These are phyloP conservation scores for Pezicula neosporulosa DNA, from an alignment of 2,329 filamentous ascomycete species.

Conservation along the genomic window DNA sequence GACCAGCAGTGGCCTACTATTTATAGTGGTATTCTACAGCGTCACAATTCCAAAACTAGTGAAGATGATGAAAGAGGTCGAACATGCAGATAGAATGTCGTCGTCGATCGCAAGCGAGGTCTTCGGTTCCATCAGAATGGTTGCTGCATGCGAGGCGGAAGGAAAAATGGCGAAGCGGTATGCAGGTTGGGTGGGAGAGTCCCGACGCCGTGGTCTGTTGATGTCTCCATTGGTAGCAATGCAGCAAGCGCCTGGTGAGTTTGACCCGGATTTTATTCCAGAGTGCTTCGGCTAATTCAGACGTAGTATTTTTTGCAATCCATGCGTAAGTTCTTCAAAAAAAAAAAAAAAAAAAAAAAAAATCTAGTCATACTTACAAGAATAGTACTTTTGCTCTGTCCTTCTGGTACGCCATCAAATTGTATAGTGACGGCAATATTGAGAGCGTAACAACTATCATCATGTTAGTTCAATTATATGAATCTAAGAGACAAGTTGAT, in stretches of 20 bases:
- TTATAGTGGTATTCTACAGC: slow-evolving; percentile 45
- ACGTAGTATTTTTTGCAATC: slow-evolving; percentile 30
- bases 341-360: too few species aligned
- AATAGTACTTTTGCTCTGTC: slow-evolving; percentile 48
- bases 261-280: background rate
- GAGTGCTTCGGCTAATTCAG: background rate
- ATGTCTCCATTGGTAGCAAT: slow-evolving; percentile 46
- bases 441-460: slow-evolving; percentile 49
- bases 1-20: slow-evolving; percentile 50
- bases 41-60: slow-evolving; percentile 50
- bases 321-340: slow-evolving; percentile 13
- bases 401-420: slow-evolving; percentile 59
- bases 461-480: slow-evolving; percentile 38
- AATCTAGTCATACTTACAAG: slow-evolving; percentile 7
- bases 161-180: slow-evolving; percentile 48
- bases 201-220: slow-evolving; percentile 35
- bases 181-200: slow-evolving; percentile 47
- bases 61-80: slow-evolving; percentile 41
- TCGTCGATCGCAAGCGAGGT: slow-evolving; percentile 55
- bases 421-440: slow-evolving; percentile 42
- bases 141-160: slow-evolving; percentile 58
- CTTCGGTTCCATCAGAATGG: slow-evolving; percentile 54
- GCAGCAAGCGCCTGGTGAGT: slow-evolving; percentile 43
- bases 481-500: background rate
- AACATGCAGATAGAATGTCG: slow-evolving; percentile 48